Percentiles rank a stretch among this genome's conserved stretches.
These are phyloP conservation scores for Salinomyces thailandicus DNA, from an alignment of 2,329 filamentous ascomycete species.

Conservation along the genomic window DNA sequence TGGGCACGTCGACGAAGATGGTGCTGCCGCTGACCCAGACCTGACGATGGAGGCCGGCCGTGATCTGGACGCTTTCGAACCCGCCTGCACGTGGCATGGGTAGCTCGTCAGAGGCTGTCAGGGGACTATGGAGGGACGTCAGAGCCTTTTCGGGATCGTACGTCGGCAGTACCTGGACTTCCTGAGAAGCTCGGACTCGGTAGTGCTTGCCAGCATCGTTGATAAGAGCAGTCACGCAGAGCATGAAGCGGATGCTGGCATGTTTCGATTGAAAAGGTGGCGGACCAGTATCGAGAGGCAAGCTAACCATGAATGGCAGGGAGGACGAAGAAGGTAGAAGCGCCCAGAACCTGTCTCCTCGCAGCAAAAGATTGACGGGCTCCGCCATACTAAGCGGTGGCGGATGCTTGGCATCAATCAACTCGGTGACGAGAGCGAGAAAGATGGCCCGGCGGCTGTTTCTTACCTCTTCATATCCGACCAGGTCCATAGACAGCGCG, in stretches of 20 bases:
- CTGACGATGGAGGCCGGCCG: constrained; percentile 46
- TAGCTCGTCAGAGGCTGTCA: constrained; percentile 41
- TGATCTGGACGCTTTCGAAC: constrained; percentile 38
- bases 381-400: constrained; percentile 42
- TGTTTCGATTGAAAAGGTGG: constrained; percentile 44
- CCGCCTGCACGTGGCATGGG: constrained; percentile 29
- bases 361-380: constrained; percentile 29
- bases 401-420: constrained; percentile 41
- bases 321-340: constrained; percentile 37
- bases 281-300: constrained; percentile 45
- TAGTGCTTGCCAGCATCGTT: constrained; percentile 39
- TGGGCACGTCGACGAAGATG: constrained; percentile 45
- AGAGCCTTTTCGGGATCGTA: constrained; percentile 48
- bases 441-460: constrained; percentile 36
- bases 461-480: constrained; percentile 43
- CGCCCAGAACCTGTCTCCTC: constrained; percentile 37
- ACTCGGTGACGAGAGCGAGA: constrained; percentile 41
- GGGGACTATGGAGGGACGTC: constrained; percentile 41
- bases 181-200: constrained; percentile 40
- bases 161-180: constrained; percentile 42
- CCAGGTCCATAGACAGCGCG: constrained; percentile 40
- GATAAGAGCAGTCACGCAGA: constrained; percentile 39
- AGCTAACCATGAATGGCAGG: constrained; percentile 42
- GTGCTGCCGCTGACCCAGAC: constrained; percentile 48
- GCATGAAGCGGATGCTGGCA: constrained; percentile 41